Evolutionary conservation across 2,329 filamentous ascomycete genomes (phyloP), one percentile per base, ranked within the genome.

Genomic region (Trichophyton schoenleinii): DNA sequence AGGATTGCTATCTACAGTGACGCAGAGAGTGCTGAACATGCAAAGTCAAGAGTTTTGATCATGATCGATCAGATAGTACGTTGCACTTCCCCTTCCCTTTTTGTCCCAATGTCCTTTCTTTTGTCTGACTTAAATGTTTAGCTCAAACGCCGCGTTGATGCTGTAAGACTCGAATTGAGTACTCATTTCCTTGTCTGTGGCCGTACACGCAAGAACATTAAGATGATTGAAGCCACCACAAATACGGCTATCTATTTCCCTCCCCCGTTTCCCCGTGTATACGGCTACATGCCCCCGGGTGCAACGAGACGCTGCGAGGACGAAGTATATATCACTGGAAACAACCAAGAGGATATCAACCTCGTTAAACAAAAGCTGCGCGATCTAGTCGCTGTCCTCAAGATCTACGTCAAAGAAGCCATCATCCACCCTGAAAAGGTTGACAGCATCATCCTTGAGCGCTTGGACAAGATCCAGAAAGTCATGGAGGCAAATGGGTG

Each of bases 181-280:
- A 83, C 96, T 71, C 94, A 99, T 72, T 94, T 91, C 62, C 81
- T 96, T 61, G 86, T 97, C 58, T 96, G 91, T 72, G 94, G 94
- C 57, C 88, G 94, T 57, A 92, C 91, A 67, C 84, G 94, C 67
- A 95, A 96, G 79, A 96, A 96, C 73, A 96, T 99, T 78, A 97
- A 97, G 78, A 79, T 94, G 69, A 96, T 99, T 70, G 94, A 99
- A 75, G 95, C 94, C 13, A 85, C 88, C 31, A 97, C 94, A 13
- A 90, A 91, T 69, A 97, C 94, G 7, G 92, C 94, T 65, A 97
- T 99, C 69, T 99, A 99, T 77, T 97, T 99, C 71, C 94, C 94
- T 31, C 91, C 91, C 6, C 88, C 92, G 0, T 97, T 97, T 72
- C 91, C 92, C 13, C 86, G 87, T 63, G 86, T 96, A 66, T 96